phyloP scores from a whole-genome alignment of 1,139 yeast species.

The Pneumocystis oryctolagi region DNA sequence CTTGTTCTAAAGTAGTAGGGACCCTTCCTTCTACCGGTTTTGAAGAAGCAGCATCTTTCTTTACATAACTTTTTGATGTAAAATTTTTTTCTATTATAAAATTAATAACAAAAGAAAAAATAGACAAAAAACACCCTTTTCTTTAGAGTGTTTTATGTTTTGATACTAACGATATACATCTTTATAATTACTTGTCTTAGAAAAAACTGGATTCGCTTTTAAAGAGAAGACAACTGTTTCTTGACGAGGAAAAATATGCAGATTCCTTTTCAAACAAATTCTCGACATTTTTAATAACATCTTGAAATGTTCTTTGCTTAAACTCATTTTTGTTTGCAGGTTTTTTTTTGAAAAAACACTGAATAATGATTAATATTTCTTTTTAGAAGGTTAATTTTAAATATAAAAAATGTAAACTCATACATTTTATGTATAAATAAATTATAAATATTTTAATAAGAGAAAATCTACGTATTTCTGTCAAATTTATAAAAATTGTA shows the following conservation, averaged over 20 bases:
- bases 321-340: no score
- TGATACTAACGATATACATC: no score
- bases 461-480: no score
- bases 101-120: not conserved
- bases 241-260: not conserved
- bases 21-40: slow-evolving; percentile 38
- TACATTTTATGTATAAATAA: no score
- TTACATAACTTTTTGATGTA: not conserved
- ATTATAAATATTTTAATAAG: no score
- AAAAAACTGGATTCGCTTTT: not conserved
- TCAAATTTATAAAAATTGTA: no score
- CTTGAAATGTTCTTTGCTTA: not conserved
- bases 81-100: not conserved
- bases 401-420: no score
- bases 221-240: not conserved
- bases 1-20: slow-evolving; percentile 89
- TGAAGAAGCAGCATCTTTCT: not conserved
- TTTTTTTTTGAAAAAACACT: no score
- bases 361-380: no score
- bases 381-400: no score
- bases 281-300: not conserved
- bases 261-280: not conserved
- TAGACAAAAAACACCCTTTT: not conserved
- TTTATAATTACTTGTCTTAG: not conserved
- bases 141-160: not conserved